Base-by-base conservation (phyloP, 345 rosid species). In the rapeseed (Brassica napus) region DNA sequence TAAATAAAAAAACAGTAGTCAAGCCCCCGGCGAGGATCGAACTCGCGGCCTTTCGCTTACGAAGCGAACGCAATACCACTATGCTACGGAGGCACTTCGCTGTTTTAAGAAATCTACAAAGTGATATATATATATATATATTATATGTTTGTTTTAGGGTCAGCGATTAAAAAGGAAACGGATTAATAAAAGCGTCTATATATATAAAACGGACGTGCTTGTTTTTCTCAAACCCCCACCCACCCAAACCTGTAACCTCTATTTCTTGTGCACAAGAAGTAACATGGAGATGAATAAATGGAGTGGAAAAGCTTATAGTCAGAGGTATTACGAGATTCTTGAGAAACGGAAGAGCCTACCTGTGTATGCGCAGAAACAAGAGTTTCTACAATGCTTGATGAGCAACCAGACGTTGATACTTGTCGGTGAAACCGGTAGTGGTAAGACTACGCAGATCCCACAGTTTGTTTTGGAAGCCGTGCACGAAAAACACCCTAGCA, bases 11-110 rank as follows among this genome's bases (percentile, higher is more conserved):
- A 31, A 31, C 5, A 4, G 34, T 31, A 3, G 4, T 31, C 34
- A 4, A 86, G 90, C 90, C 87, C 86, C 81, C 88, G 85, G 88
- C 87, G 92, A 91, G 90, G 89, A 92, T 94, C 97, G 97, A 94
- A 89, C 97, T 94, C 98, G 89, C 94, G 98, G 85, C 95, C 98
- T 91, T 91, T 94, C 95, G 94, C 97, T 94, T 94, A 94, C 97
- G 96, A 92, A 92, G 98, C 94, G 97, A 94, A 94, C 97, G 94
- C 98, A 92, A 92, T 91, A 87, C 98, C 98, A 94, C 97, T 91
- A 91, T 94, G 97, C 97, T 91, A 91, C 89, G 85, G 87, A 90
- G 88, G 91, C 91, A 4, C 31, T 11, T 44, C 4, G 15, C 4
- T 44, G 5, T 11, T 11, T 18, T 10, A 10, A 3, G 1, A 42